These are phyloP conservation scores for Termitomyces sp. DNA, from an alignment of 768 basidiomycete species.

Conservation along the genomic window DNA sequence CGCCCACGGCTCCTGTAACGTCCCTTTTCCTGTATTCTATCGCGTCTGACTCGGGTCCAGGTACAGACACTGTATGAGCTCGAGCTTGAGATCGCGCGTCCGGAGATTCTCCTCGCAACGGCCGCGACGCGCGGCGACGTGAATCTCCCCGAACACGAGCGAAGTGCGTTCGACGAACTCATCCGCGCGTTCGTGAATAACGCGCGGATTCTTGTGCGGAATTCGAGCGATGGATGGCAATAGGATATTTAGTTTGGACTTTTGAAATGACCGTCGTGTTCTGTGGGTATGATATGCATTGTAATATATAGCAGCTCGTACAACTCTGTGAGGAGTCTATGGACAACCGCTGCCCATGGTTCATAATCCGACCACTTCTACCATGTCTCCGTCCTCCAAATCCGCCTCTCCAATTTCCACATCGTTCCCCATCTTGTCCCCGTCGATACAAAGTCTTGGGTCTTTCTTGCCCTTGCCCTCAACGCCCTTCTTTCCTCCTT, in stretches of 20 bases:
- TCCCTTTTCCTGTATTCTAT: slow-evolving; percentile 9
- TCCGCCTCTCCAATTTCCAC: slow-evolving; percentile 61
- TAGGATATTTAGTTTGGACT: slow-evolving; percentile 8
- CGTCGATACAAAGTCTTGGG: slow-evolving; percentile 59
- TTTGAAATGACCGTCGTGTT: background rate
- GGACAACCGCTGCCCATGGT: no score
- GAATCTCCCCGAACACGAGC: slow-evolving; percentile 54
- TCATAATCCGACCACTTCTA: slow-evolving; percentile 65
- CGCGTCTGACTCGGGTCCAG: slow-evolving; percentile 24
- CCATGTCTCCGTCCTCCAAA: slow-evolving; percentile 74
- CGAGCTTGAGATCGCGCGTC: slow-evolving; percentile 80
- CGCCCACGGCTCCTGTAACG: slow-evolving; percentile 45
- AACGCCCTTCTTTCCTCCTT: slow-evolving; percentile 23
- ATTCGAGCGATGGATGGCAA: slow-evolving; percentile 52
- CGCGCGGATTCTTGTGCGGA: slow-evolving; percentile 81
- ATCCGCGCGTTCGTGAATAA: slow-evolving; percentile 93
- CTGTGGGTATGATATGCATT: slow-evolving; percentile 1
- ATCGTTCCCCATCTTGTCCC: slow-evolving; percentile 59
- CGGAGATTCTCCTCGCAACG: slow-evolving; percentile 63
- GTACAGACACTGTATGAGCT: slow-evolving; percentile 74
- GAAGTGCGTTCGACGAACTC: slow-evolving; percentile 81
- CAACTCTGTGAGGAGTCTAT: background rate
- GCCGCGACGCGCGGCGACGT: slow-evolving; percentile 65
- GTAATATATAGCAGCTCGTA: slow-evolving; percentile 7
- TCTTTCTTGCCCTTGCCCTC: slow-evolving; percentile 20